Conservation (phyloP, 2,329 filamentous ascomycete genomes). For the Cercospora citrullina region DNA sequence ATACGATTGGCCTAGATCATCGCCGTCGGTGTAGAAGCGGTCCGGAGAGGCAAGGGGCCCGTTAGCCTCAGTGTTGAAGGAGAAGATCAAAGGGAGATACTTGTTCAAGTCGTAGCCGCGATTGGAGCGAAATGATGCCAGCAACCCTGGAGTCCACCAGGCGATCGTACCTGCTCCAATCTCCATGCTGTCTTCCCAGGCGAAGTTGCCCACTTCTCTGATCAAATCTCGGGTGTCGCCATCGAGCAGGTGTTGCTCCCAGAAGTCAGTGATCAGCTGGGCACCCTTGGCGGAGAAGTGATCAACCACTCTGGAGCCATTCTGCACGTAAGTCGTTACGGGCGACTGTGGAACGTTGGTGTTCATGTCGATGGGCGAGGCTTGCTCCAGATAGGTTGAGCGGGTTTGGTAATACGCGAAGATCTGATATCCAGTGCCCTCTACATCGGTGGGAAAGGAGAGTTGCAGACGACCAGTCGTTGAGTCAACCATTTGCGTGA, state of each 20-base stretch:
- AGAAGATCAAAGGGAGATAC: conserved; percentile 38
- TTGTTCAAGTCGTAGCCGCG: conserved; percentile 36
- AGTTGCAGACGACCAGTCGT: conserved; percentile 30
- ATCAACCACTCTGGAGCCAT: conserved; percentile 40
- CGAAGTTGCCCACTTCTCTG: conserved; percentile 37
- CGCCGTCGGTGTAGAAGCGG: conserved; percentile 30
- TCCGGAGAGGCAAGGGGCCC: conserved; percentile 28
- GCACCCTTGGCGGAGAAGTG: conserved; percentile 39
- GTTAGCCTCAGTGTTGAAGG: conserved; percentile 27
- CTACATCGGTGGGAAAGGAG: conserved; percentile 27
- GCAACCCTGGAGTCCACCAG: conserved; percentile 35
- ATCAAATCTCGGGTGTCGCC: conserved; percentile 29
- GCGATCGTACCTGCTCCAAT: conserved; percentile 30
- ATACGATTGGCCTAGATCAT: conserved; percentile 28
- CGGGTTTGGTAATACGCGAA: conserved; percentile 39
- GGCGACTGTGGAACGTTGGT: conserved; percentile 29
- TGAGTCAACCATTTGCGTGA: conserved; percentile 31
- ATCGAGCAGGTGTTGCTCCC: conserved; percentile 37
- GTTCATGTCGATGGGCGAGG: conserved; percentile 32
- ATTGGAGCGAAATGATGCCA: conserved; percentile 28
- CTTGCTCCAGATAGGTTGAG: conserved; percentile 36
- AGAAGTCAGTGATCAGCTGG: conserved; percentile 36
- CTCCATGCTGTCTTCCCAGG: conserved; percentile 42
- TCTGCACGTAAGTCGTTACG: conserved; percentile 31
- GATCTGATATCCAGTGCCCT: conserved; percentile 29